These are phyloP conservation scores for Metschnikowia amazonensis DNA, from an alignment of 805 yeast species.

Conservation along the genomic window DNA sequence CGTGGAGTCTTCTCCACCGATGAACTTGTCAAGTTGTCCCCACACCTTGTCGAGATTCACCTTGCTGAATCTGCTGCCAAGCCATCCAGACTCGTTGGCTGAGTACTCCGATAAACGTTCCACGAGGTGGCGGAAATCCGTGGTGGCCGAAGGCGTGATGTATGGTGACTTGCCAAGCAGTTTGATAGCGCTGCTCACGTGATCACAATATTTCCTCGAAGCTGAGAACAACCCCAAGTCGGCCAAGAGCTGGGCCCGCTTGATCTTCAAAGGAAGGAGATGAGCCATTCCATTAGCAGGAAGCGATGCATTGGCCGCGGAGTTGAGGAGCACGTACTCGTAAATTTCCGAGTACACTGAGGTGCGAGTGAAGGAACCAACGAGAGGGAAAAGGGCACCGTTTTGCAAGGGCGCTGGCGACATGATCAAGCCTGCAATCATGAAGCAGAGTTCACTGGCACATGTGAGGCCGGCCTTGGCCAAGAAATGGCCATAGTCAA, in stretches of 20 bases:
- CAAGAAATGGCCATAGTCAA: slow-evolving; percentile 51
- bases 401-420: slow-evolving; percentile 24
- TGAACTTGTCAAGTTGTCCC: slow-evolving; percentile 86
- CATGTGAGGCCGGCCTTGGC: slow-evolving; percentile 24
- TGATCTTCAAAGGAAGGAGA: slow-evolving; percentile 55
- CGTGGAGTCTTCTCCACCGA: slow-evolving; percentile 69
- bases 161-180: slow-evolving; percentile 30
- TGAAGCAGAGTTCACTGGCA: slow-evolving; percentile 44
- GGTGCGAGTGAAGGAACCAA: slow-evolving; percentile 35
- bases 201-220: slow-evolving; percentile 63
- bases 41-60: slow-evolving; percentile 77
- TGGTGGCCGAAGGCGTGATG: slow-evolving; percentile 21
- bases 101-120: slow-evolving; percentile 46
- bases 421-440: slow-evolving; percentile 46
- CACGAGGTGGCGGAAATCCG: slow-evolving; percentile 36
- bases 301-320: slow-evolving; percentile 22
- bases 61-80: slow-evolving; percentile 51
- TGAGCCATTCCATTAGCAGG: slow-evolving; percentile 47
- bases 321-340: slow-evolving; percentile 46
- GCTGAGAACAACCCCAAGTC: slow-evolving; percentile 59
- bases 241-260: slow-evolving; percentile 64
- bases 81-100: slow-evolving; percentile 61
- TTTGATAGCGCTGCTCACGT: slow-evolving; percentile 34
- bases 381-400: slow-evolving; percentile 33
- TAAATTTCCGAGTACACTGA: slow-evolving; percentile 62